These are phyloP conservation scores for Calonectria hongkongensis DNA, from an alignment of 2,329 filamentous ascomycete species.

Conservation along the genomic window DNA sequence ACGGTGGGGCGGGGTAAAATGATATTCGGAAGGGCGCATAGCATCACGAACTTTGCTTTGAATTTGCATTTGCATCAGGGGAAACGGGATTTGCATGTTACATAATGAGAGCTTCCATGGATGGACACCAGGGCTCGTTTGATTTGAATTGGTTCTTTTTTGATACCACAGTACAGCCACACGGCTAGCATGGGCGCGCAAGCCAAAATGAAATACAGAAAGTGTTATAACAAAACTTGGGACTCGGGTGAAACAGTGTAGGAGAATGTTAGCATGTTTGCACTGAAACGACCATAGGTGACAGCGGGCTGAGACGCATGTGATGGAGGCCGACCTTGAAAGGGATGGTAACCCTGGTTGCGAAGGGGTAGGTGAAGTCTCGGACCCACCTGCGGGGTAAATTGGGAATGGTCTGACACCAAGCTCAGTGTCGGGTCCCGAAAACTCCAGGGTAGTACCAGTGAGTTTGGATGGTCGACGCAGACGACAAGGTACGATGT, in stretches of 20 bases:
- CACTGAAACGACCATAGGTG: slow-evolving; percentile 17
- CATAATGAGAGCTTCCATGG: slow-evolving; percentile 46
- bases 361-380: slow-evolving; percentile 18
- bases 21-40: slow-evolving; percentile 45
- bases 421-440: slow-evolving; percentile 14
- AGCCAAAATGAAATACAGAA: slow-evolving; percentile 50
- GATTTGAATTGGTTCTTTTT: slow-evolving; percentile 51
- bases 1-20: slow-evolving; percentile 37
- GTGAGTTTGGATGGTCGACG: neutral
- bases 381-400: slow-evolving; percentile 30
- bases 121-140: slow-evolving; percentile 48
- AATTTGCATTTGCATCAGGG: slow-evolving; percentile 50
- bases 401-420: slow-evolving; percentile 26
- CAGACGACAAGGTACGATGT: neutral
- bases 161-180: slow-evolving; percentile 53
- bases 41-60: slow-evolving; percentile 54
- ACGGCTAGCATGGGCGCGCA: slow-evolving; percentile 48
- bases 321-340: slow-evolving; percentile 27
- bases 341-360: neutral
- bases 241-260: slow-evolving; percentile 25
- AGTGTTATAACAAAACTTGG: slow-evolving; percentile 43
- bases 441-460: slow-evolving; percentile 30
- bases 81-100: slow-evolving; percentile 52
- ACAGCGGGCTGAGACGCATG: slow-evolving; percentile 38
- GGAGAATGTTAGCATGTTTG: slow-evolving; percentile 7